phyloP scores from a whole-genome alignment of 2,329 filamentous ascomycete genomes.

The Endothia cerciana region DNA sequence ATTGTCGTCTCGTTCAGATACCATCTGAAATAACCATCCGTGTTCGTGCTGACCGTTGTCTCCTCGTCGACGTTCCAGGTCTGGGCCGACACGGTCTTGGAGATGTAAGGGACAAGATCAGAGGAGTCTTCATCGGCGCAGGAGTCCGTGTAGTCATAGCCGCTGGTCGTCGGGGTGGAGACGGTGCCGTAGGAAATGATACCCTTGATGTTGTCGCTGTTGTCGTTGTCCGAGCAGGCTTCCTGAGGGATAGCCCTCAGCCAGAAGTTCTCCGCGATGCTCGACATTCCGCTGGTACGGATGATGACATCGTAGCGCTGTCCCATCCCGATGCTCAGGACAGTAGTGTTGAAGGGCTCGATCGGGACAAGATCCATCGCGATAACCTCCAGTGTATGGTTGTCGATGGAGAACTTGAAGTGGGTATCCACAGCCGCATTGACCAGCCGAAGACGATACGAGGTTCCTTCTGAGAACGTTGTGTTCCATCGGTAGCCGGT shows the following conservation, averaged over 20 bases:
- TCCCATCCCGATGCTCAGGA: conserved; percentile 56
- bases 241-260: conserved; percentile 49
- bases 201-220: conserved; percentile 49
- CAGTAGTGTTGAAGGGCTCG: conserved; percentile 49
- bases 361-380: conserved; percentile 52
- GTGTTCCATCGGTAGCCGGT: conserved; percentile 42
- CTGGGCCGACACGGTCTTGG: conserved; percentile 38
- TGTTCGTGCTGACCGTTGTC: conserved; percentile 35
- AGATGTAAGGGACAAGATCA: conserved; percentile 41
- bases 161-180: conserved; percentile 28
- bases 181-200: conserved; percentile 49
- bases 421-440: conserved; percentile 25
- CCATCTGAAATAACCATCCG: conserved; percentile 48
- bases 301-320: conserved; percentile 53
- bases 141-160: conserved; percentile 27
- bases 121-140: conserved; percentile 43
- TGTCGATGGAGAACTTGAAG: conserved; percentile 46
- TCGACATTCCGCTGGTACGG: conserved; percentile 37
- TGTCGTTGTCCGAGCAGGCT: conserved; percentile 46
- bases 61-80: conserved; percentile 36
- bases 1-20: conserved; percentile 53
- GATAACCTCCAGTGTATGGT: conserved; percentile 51
- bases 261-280: conserved; percentile 48
- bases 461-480: conserved; percentile 45
- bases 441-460: conserved; percentile 38